Base-by-base conservation (phyloP, 225 moss, liverwort and hornwort species). In the Physcomitrellopsis africana region DNA sequence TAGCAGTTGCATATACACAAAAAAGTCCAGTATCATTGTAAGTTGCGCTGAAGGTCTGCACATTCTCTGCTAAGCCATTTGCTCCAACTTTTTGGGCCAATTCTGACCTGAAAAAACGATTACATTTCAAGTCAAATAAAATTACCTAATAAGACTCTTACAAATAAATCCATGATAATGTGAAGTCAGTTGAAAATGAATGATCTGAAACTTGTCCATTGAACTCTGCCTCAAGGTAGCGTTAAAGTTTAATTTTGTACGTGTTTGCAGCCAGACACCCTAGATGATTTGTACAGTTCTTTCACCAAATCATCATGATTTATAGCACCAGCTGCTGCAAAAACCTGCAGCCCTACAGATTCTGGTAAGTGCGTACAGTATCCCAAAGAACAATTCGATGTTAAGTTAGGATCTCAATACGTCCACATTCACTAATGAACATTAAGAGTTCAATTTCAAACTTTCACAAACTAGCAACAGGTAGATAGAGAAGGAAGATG, bases 11-110 rank as follows among this genome's bases (percentile, higher is more conserved):
- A 81, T 91, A 94, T 42, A 96, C 82, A 63, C 94, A 94, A 72
- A 96, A 96, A 52, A 96, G 92, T 23, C 94, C 94, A 54, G 92
- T 78, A 69, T 96, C 96, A 79, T 87, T 92, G 78, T 94, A 96
- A 60, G 94, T 96, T 45, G 92, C 89, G 80, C 93, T 96, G 29
- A 92, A 96, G 26, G 94, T 87, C 94, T 89, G 91, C 22, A 96
- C 96, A 73, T 82, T 91, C 65, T 96, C 96, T 46, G 96, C 96
- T 68, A 96, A 81, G 1, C 86, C 84, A 59, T 96, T 96, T 47
- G 96, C 89, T 44, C 90, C 89, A 75, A 96, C 85, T 84, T 92
- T 92, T 65, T 96, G 96, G 51, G 92, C 89, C 88, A 96, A 78
- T 82, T 96, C 96, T 48, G 96, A 96, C 67, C 94, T 94, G 90